phyloP scores from a whole-genome alignment of 106 monocot species.

The Dioscorea zingiberensis region DNA sequence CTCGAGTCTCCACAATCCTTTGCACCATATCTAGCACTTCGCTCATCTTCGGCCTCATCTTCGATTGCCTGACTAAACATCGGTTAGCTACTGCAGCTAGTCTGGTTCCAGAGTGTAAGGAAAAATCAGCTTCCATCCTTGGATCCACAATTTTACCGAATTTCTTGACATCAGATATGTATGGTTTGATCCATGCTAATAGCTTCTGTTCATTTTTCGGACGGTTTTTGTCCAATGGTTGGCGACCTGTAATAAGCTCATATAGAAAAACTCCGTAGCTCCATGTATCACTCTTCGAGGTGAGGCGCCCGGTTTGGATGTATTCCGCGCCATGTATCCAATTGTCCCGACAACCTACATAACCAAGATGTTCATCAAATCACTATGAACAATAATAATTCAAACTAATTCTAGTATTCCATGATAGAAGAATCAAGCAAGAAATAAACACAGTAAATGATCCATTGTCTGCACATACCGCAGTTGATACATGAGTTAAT shows the following conservation, averaged over 20 bases:
- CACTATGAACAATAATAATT: too few species aligned
- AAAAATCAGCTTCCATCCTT: slow-evolving; percentile 35
- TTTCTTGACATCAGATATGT: slow-evolving; percentile 48
- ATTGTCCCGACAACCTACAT: slow-evolving; percentile 71
- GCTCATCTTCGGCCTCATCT: slow-evolving; percentile 79
- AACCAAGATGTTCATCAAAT: not conserved
- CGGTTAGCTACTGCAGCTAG: slow-evolving; percentile 62
- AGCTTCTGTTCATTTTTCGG: slow-evolving; percentile 80
- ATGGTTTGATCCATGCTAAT: slow-evolving; percentile 73
- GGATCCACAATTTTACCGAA: slow-evolving; percentile 60
- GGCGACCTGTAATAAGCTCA: slow-evolving; percentile 83
- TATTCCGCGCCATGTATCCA: slow-evolving; percentile 90
- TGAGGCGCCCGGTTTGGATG: slow-evolving; percentile 69
- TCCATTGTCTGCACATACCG: too few species aligned
- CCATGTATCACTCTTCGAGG: slow-evolving; percentile 72
- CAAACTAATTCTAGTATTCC: too few species aligned
- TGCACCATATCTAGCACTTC: slow-evolving; percentile 64
- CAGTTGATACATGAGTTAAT: slow-evolving; percentile 65
- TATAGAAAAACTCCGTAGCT: slow-evolving; percentile 91
- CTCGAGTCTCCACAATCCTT: slow-evolving; percentile 41
- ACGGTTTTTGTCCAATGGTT: slow-evolving; percentile 61
- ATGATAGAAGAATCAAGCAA: too few species aligned
- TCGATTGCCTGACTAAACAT: slow-evolving; percentile 49
- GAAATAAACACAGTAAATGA: too few species aligned
- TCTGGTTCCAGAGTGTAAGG: slow-evolving; percentile 44